Evolutionary conservation across 441 rosid genomes (phyloP), one percentile per base, ranked within the genome.

Genomic region (Mallotus japonicus): DNA sequence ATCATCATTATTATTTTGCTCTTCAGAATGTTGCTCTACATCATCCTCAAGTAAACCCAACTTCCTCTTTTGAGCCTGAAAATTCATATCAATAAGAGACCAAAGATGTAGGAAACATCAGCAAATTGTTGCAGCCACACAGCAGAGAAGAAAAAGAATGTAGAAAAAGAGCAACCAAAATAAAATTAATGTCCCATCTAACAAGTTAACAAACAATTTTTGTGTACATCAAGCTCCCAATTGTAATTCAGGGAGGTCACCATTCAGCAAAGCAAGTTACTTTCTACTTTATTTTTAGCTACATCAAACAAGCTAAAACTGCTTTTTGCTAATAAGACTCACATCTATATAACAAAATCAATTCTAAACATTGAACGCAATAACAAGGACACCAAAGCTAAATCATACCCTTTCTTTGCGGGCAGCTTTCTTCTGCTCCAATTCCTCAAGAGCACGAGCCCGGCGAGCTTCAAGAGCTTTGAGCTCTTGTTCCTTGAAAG

Each of bases 401-500:
- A 50, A 44, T 51, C 47, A 51, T 87, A 95, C 99, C 93, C 92
- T 87, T 75, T 95, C 98, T 76, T 91, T 93, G 67, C 96, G 92
- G 67, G 92, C 97, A 62, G 87, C 84, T 84, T 91, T 95, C 84
- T 95, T 93, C 75, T 87, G 90, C 83, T 95, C 98, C 67, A 91
- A 58, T 66, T 92, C 97, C 74, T 95, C 98, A 2, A 95, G 67
- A 32, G 87, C 99, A 40, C 95, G 92, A 67, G 97, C 92, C 28
- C 98, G 86, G 40, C 99, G 91, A 73, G 78, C 98, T 82, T 95
- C 97, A 19, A 95, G 86, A 24, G 97, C 95, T 83, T 91, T 90
- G 42, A 95, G 97, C 87, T 95, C 97, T 56, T 95, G 95, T 75
- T 91, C 99, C 95, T 93, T 92, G 78, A 88, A 93, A 55, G 99